Evolutionary conservation across 768 basidiomycete genomes (phyloP).

Genomic region (Epithele typhae): DNA sequence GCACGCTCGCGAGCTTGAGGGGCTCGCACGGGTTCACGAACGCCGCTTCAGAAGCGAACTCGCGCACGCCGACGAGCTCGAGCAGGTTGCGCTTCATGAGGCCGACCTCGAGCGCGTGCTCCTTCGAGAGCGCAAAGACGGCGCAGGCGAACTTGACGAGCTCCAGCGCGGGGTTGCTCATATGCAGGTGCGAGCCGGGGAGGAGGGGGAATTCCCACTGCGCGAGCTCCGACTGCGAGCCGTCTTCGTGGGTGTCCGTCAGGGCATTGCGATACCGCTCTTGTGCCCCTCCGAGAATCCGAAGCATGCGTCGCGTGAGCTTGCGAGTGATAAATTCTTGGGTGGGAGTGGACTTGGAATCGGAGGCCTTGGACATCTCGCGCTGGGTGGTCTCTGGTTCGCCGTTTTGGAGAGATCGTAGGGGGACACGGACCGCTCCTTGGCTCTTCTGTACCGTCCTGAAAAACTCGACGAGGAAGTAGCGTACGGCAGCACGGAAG

Average conservation of each 20-base stretch:
- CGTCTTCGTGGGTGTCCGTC: constrained; percentile 44
- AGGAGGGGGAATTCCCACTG: constrained; percentile 80
- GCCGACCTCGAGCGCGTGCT: constrained; percentile 84
- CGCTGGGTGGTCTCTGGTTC: constrained; percentile 56
- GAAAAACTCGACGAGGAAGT: constrained; percentile 84
- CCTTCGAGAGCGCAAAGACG: constrained; percentile 70
- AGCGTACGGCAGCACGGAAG: constrained; percentile 69
- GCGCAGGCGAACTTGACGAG: constrained; percentile 86
- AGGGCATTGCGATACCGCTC: constrained; percentile 57
- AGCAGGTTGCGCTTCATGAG: constrained; percentile 85
- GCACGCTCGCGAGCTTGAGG: constrained; percentile 78
- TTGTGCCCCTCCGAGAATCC: constrained; percentile 57
- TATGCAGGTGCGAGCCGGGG: constrained; percentile 79
- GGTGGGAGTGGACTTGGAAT: constrained; percentile 61
- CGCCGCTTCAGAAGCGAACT: constrained; percentile 79
- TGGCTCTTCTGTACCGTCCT: constrained; percentile 63
- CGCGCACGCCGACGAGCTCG: constrained; percentile 80
- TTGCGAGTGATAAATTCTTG: constrained; percentile 75
- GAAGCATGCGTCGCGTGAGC: constrained; percentile 78
- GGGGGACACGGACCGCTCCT: constrained; percentile 58
- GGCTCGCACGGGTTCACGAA: constrained; percentile 94
- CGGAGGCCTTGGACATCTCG: constrained; percentile 65
- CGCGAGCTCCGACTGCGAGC: constrained; percentile 27
- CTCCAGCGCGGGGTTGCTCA: constrained; percentile 81
- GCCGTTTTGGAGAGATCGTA: constrained; percentile 64